Conservation (phyloP, 2,329 filamentous ascomycete genomes). For the Paecilomyces sp. region DNA sequence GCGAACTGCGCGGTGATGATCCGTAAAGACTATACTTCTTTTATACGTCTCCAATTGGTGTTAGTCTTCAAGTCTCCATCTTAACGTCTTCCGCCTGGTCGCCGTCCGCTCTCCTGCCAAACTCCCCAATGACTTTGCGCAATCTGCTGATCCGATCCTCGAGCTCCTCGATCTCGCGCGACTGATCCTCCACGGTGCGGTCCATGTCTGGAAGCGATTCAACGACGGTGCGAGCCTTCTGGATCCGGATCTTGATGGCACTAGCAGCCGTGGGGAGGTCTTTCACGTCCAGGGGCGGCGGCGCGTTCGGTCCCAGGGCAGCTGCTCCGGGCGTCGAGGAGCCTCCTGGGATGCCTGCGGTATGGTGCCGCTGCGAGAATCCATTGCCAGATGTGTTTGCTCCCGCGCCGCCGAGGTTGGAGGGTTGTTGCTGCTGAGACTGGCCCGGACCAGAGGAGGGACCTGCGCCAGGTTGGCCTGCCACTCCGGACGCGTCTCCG, state of each 20-base stretch:
- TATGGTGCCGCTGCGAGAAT: slow-evolving; percentile 20
- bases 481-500: slow-evolving; percentile 12
- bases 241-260: slow-evolving; percentile 73
- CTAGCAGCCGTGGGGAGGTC: slow-evolving; percentile 74
- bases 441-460: slow-evolving; percentile 7
- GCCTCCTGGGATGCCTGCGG: slow-evolving; percentile 18
- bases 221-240: slow-evolving; percentile 58
- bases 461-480: slow-evolving; percentile 9
- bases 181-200: slow-evolving; percentile 37
- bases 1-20: background rate
- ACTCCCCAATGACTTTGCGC: slow-evolving; percentile 32
- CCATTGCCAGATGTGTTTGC: slow-evolving; percentile 12
- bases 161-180: slow-evolving; percentile 35
- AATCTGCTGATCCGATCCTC: slow-evolving; percentile 32
- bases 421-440: slow-evolving; percentile 15
- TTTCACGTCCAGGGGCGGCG: slow-evolving; percentile 56
- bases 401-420: slow-evolving; percentile 23
- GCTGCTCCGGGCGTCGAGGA: slow-evolving; percentile 11
- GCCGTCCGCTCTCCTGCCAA: slow-evolving; percentile 26
- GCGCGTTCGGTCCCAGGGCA: slow-evolving; percentile 18
- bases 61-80: background rate
- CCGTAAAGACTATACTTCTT: background rate
- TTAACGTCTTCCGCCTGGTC: slow-evolving; percentile 16
- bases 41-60: background rate
- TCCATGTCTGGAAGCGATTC: slow-evolving; percentile 38